Evolutionary conservation across 441 rosid species (phyloP), one percentile per base, ranked within the genome.

Genomic region (Syzygium syzygioides): DNA sequence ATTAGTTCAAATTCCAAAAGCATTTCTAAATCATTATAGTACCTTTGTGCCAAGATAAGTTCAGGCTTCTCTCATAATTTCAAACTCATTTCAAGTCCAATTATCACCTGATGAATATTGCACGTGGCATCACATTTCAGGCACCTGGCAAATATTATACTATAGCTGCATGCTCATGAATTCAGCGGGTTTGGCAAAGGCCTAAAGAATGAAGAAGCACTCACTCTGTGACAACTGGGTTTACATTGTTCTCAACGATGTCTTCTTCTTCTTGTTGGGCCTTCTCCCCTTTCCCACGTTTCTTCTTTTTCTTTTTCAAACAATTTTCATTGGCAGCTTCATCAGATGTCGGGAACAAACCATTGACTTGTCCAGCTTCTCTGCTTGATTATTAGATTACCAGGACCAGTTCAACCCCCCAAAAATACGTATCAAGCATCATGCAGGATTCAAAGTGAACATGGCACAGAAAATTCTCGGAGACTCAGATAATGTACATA

Each of bases 401-500:
- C 83, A 0, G 17, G 5, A 37, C 52, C n/a, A 41, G 83, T 37
- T 68, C 79, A 68, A 7, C n/a, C 50, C 83, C 83, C 83, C 14
- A 37, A 37, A 37, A 20, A 20, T 1, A 19, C 18, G 13, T 1
- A n/a, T 4, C 3, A 5, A 37, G 34, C 14, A 86, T 23, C 66
- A 85, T 12, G 19, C 30, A 87, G 76, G 45, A 57, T 52, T 86
- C 55, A 57, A 50, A 79, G 84, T 62, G 83, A 59, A 85, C 30
- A 68, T 55, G 50, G 55, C 85, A 23, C 62, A 86, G 12, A 17
- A 57, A 32, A 68, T 25, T 52, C n/a, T 60, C n/a, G 15, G 9
- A 93, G 93, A 89, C 85, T 10, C 85, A 87, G 89, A 41, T 86
- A 30, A 83, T 89, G 88, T 89, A 89, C 90, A 66, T 91, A 79